Base-by-base conservation (phyloP, 2,329 filamentous ascomycete genomes). In the Microdochium nivale region DNA sequence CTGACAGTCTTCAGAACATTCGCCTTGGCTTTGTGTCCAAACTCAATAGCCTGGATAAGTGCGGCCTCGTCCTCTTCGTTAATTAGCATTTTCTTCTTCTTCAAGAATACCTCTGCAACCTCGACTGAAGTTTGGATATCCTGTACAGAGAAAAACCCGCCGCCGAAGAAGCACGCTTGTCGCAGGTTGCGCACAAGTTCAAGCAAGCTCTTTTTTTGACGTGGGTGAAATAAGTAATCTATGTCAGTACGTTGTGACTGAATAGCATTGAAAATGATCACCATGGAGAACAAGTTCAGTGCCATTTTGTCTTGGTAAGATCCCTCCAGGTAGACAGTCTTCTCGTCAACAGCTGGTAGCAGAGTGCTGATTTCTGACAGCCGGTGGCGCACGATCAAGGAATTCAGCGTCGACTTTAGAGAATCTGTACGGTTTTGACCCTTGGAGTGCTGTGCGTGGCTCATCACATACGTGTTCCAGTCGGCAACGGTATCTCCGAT, bases 161-260 rank as follows among this genome's bases (percentile, higher is more conserved):
- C 91, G 11, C 81, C 83, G 66, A 92, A 95, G 62, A 96, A 95
- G 48, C 87, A 89, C 7, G 88, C 85, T 62, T 94, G 87, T 19
- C 89, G 81, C 46, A 96, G 67, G 61, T 96, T 96, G 51, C 77
- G 78, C 3, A 95, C 85, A 2, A 95, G 72, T 50, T 81, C 74
- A 25, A 84, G 70, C 13, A 95, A 71, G 37, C 78, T 76, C 55
- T 83, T 85, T 27, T 79, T 72, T 59, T 91, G 91, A 13, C 78
- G 82, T 0, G 81, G 79, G 59, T 96, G 87, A 59, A 96, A 96
- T 56, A 97, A 86, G 63, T 96, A 96, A 64, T 96, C 91, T 51
- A 80, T 75, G 59, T 92, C 92, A 0, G 79, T 83, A 11, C 91
- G 77, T 62, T 96, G 88, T 4, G 90, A 96, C 24, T 91, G 91